A percentile compares a stretch with the other conserved stretches of the same genome.
Conservation (phyloP, 768 basidiomycete genomes). For the Russula emetica region DNA sequence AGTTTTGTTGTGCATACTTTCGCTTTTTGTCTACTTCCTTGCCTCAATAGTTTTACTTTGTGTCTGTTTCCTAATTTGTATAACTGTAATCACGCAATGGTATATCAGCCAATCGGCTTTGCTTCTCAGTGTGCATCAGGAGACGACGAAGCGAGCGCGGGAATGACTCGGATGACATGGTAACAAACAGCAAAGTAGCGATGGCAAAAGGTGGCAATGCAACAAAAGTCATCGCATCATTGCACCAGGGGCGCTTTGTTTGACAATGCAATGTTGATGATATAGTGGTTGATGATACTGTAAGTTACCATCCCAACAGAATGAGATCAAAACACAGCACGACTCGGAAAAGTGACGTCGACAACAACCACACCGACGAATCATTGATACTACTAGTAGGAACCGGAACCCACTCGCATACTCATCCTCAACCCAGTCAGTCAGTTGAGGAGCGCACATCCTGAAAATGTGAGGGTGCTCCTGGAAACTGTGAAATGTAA, state of each 20-base stretch:
- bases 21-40: slow-evolving; percentile 4
- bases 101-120: slow-evolving; percentile 18
- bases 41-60: slow-evolving; percentile 21
- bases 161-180: not conserved
- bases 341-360: too few relatives aligned
- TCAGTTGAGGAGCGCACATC: too few relatives aligned
- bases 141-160: not conserved
- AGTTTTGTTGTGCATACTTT: slow-evolving; percentile 16
- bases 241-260: not conserved
- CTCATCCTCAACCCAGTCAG: too few relatives aligned
- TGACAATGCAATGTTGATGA: not conserved
- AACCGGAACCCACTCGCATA: too few relatives aligned
- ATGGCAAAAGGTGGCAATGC: not conserved
- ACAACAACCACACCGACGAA: too few relatives aligned
- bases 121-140: not conserved
- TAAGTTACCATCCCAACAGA: too few relatives aligned
- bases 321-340: too few relatives aligned
- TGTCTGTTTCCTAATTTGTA: slow-evolving; percentile 24
- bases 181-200: not conserved
- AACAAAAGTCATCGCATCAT: not conserved
- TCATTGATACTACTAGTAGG: too few relatives aligned
- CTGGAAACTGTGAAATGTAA: too few relatives aligned
- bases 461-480: too few relatives aligned
- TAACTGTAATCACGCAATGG: slow-evolving; percentile 21
- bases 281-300: too few relatives aligned